A percentile compares a stretch with the other conserved stretches of the same genome.
Evolutionary conservation across 2,329 filamentous ascomycete genomes (phyloP).

Genomic region (Coleophoma crateriformis): DNA sequence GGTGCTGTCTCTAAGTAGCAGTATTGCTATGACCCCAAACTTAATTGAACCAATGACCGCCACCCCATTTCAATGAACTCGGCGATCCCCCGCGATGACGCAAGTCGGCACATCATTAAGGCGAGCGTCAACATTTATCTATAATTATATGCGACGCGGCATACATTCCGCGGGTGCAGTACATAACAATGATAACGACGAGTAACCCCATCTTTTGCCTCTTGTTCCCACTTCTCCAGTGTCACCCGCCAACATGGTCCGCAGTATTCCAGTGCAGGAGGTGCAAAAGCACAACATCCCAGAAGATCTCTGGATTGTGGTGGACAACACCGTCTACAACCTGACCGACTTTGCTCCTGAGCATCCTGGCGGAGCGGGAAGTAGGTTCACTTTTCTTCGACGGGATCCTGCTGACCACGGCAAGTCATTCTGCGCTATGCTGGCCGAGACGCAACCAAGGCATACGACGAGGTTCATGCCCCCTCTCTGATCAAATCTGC

Average conservation of each 20-base stretch:
- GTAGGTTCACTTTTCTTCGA: constrained; percentile 26
- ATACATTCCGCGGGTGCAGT: not conserved
- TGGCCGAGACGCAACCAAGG: constrained; percentile 46
- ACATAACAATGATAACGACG: not conserved
- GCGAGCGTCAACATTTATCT: too few species aligned
- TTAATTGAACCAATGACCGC: too few species aligned
- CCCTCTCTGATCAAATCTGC: constrained; percentile 39
- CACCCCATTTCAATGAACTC: too few species aligned
- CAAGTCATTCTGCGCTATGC: constrained; percentile 43
- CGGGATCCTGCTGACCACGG: not conserved
- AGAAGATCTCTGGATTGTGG: constrained; percentile 59
- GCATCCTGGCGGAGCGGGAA: constrained; percentile 53
- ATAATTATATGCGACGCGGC: not conserved
- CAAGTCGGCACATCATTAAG: too few species aligned
- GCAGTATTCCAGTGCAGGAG: constrained; percentile 33
- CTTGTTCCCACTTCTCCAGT: too few species aligned
- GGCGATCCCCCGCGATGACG: too few species aligned
- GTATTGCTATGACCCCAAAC: too few species aligned
- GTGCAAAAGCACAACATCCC: constrained; percentile 41
- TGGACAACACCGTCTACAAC: constrained; percentile 64
- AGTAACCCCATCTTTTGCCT: too few species aligned
- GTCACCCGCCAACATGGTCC: constrained; percentile 9
- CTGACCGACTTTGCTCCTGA: constrained; percentile 60
- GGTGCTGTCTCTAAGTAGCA: too few species aligned
- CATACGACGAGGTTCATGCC: constrained; percentile 46